Base-by-base conservation (phyloP, 73 alveolate genomes). In the Urostyla sp. region DNA sequence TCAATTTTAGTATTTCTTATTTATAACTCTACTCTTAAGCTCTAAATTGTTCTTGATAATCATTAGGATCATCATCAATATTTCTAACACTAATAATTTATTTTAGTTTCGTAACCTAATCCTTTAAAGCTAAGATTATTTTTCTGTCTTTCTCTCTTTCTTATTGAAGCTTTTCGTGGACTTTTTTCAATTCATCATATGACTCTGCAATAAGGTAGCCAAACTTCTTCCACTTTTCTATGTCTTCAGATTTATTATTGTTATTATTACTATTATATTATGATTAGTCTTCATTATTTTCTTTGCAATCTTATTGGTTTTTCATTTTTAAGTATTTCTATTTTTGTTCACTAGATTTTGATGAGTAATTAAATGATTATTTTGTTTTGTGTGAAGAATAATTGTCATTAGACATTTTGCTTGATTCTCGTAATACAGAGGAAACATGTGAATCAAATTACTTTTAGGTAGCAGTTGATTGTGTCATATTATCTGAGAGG, bases 71-170 rank as follows among this genome's bases (percentile, higher is more conserved):
- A 13, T 66, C 80, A 18, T 66, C 80, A 7, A 66, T 5, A 44
- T 28, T 66, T 45, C 44, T 66, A 43, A 63, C 80, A 18, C 44
- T 27, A 6, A 66, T 66, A 7, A 66, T 66, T 27, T 78, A 44
- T 26, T 78, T 78, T 1, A 78, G 74, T 34, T 78, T 78, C 21
- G 5, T 27, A 3, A 78, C 49, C 27, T 78, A 66, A 23, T 78
- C 89, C 45, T 60, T 78, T 7, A 78, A 31, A 0, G 89, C 89
- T 18, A 27, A 34, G 18, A 78, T 46, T 3, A 78, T 78, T 35
- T 60, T 61, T 23, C 36, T 78, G 37, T 78, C 89, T 50, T 78
- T 78, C 13, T 78, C 82, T 43, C 48, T 58, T 28, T 78, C 89
- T 2, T 6, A 18, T 30, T 45, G 59, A 4, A 61, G 18, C 37